A percentile compares a stretch with the other conserved stretches of the same genome.
Evolutionary conservation across 148 eudicot genomes (phyloP).

Genomic region (Chenopodium quinoa): DNA sequence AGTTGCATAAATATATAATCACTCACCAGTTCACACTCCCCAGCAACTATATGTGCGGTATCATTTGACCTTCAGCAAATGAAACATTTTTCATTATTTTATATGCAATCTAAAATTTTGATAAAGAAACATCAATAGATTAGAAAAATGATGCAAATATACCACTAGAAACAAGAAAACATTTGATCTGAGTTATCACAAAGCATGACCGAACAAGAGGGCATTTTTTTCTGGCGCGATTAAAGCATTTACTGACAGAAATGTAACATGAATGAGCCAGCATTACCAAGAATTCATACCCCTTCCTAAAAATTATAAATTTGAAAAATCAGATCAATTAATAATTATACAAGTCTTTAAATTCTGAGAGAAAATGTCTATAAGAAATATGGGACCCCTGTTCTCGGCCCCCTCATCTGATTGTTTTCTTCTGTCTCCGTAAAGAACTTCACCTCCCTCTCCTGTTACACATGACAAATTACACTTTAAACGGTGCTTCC

Average conservation of each 20-base stretch:
- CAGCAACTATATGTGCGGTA: too few species aligned
- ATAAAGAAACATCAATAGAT: background rate
- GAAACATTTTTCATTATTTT: too few species aligned
- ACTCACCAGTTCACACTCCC: too few species aligned
- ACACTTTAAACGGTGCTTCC: background rate
- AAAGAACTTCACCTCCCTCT: conserved; percentile 97
- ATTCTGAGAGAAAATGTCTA: conserved; percentile 34
- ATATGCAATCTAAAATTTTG: background rate
- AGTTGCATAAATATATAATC: too few species aligned
- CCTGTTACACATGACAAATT: conserved; percentile 45
- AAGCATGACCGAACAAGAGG: conserved; percentile 12
- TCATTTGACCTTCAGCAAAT: too few species aligned
- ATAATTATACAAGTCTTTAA: conserved; percentile 34
- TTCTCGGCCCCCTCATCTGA: conserved; percentile 98
- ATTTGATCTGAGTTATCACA: conserved; percentile 7
- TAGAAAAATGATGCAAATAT: background rate
- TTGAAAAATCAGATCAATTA: conserved; percentile 24
- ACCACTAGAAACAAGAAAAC: conserved; percentile 1
- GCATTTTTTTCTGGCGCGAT: conserved; percentile 8
- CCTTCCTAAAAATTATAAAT: conserved; percentile 14
- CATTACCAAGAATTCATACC: conserved; percentile 16
- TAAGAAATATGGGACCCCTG: conserved; percentile 97
- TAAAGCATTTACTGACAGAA: conserved; percentile 15
- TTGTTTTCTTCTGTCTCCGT: conserved; percentile 99
- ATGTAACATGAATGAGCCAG: conserved; percentile 20